A percentile compares a stretch with the other conserved stretches of the same genome.
Conservation (phyloP, 2,329 filamentous ascomycete genomes). For the Talaromyces sp. region DNA sequence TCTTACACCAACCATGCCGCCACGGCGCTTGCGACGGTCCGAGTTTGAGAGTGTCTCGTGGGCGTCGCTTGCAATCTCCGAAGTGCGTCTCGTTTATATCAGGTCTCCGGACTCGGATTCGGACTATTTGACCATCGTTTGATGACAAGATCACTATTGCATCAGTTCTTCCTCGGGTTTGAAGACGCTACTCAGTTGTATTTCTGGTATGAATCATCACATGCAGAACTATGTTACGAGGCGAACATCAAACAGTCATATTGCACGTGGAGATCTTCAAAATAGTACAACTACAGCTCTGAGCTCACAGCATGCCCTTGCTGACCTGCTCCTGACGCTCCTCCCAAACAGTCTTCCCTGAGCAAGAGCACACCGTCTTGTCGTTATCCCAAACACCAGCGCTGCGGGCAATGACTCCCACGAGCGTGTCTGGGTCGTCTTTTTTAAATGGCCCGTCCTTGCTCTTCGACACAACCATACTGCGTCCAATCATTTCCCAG, state of each 20-base stretch:
- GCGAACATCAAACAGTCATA: not conserved
- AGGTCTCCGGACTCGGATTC: not conserved
- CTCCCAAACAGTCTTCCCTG: slow-evolving; percentile 97
- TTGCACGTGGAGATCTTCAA: not conserved
- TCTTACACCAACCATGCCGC: not conserved
- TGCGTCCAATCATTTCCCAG: slow-evolving; percentile 94
- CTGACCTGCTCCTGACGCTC: slow-evolving; percentile 84
- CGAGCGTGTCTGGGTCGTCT: slow-evolving; percentile 79
- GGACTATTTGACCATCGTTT: not conserved
- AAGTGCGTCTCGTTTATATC: not conserved
- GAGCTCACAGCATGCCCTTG: slow-evolving; percentile 79
- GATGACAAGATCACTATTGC: not conserved
- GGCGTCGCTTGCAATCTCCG: not conserved
- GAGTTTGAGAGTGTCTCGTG: not conserved
- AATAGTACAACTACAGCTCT: not conserved
- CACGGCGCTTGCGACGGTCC: not conserved
- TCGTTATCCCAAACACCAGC: slow-evolving; percentile 99
- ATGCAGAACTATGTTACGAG: not conserved
- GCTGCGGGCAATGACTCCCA: slow-evolving; percentile 90
- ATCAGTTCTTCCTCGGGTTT: not conserved
- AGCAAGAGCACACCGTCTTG: slow-evolving; percentile 96
- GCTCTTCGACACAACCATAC: slow-evolving; percentile 76
- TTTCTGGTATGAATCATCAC: not conserved
- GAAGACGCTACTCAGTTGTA: not conserved
- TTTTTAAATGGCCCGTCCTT: slow-evolving; percentile 54